These are phyloP conservation scores for Porphyrellus sp. DNA, from an alignment of 1,284 basidiomycete genomes.

Conservation along the genomic window DNA sequence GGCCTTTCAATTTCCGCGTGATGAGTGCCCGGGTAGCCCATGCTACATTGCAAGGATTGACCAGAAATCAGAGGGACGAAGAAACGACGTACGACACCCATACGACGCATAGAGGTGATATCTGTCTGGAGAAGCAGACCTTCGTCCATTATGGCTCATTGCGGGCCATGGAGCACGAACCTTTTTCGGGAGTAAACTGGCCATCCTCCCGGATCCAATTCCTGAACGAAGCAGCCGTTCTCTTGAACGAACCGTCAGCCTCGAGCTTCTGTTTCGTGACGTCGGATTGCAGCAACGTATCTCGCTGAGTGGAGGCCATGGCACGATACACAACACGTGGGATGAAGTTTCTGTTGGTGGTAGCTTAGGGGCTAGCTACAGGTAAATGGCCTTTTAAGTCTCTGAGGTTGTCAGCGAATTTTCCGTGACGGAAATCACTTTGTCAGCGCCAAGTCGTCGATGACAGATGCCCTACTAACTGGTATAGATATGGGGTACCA, in stretches of 20 bases:
- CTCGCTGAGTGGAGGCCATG: not conserved
- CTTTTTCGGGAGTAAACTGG: conserved; percentile 79
- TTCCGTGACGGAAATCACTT: not conserved
- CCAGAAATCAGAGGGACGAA: not conserved
- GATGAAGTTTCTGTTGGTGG: no score
- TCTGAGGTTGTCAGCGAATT: no score
- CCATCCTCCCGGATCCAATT: conserved; percentile 70
- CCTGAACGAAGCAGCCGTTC: conserved; percentile 72
- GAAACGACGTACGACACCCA: conserved; percentile 62
- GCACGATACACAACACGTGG: not conserved
- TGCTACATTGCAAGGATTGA: conserved; percentile 41
- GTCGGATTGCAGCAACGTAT: not conserved
- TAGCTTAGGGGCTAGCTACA: no score
- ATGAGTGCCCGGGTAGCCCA: conserved; percentile 95
- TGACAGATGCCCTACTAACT: no score
- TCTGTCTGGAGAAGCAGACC: conserved; percentile 48
- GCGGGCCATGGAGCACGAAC: conserved; percentile 39
- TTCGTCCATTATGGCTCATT: not conserved
- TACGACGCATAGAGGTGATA: conserved; percentile 88
- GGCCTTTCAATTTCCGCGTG: conserved; percentile 85
- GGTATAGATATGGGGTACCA: no score
- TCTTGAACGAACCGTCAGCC: conserved; percentile 70
- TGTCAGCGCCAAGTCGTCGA: no score
- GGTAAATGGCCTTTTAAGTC: no score
- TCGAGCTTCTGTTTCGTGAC: not conserved